Conservation (phyloP, 106 monocot species). For the Iris macrosiphon region DNA sequence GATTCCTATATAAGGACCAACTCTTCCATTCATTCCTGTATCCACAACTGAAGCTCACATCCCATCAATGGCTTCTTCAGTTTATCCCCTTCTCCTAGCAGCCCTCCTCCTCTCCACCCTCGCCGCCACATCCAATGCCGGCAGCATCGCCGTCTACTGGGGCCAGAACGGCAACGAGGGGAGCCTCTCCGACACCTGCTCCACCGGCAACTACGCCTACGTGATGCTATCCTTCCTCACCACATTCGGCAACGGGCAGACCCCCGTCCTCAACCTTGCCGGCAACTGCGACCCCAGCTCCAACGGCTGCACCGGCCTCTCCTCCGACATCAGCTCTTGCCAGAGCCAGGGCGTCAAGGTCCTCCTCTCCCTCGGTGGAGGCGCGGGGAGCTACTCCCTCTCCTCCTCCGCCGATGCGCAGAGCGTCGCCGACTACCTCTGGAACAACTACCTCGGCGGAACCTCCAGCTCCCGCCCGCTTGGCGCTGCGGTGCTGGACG, state of each 20-base stretch:
- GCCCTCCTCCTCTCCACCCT: conserved; percentile 16
- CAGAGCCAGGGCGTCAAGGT: conserved; percentile 21
- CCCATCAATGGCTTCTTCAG: not conserved
- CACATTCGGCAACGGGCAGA: conserved; percentile 53
- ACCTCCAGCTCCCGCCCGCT: conserved; percentile 32
- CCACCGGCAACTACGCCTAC: conserved; percentile 31
- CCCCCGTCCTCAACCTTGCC: conserved; percentile 51
- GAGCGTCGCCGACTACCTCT: conserved; percentile 35
- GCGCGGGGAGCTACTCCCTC: conserved; percentile 24
- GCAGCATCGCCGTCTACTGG: conserved; percentile 76
- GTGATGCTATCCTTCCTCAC: conserved; percentile 51
- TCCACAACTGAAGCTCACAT: too few relatives aligned
- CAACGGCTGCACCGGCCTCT: conserved; percentile 17
- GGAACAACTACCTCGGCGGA: conserved; percentile 57
- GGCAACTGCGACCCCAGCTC: conserved; percentile 43
- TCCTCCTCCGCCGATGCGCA: conserved; percentile 32
- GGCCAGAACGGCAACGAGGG: conserved; percentile 74
- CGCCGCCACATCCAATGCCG: conserved; percentile 14
- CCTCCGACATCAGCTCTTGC: conserved; percentile 29
- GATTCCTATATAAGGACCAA: too few relatives aligned
- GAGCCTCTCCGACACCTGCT: conserved; percentile 37
- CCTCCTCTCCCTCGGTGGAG: conserved; percentile 49
- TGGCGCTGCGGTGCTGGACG: conserved; percentile 44
- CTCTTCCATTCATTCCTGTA: too few relatives aligned
- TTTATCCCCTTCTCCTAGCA: not conserved